These are phyloP conservation scores for Fusarium solani-melongenae DNA, from an alignment of 2,329 filamentous ascomycete species.

Conservation along the genomic window DNA sequence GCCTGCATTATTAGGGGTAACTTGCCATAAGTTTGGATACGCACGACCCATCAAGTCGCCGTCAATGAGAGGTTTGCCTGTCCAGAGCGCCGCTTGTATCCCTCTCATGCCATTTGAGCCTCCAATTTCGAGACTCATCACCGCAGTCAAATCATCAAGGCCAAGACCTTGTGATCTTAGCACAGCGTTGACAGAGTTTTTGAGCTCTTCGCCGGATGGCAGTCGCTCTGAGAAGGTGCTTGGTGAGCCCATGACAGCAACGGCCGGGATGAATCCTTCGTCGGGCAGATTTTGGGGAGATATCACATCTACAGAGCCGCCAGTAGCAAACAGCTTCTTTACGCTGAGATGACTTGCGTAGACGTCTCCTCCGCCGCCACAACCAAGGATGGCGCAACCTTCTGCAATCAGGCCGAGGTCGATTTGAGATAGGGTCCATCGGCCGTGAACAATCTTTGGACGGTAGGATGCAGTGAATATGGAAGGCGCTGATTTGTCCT, in stretches of 20 bases:
- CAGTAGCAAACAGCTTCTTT: background rate
- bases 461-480: background rate
- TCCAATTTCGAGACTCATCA: constrained; percentile 30
- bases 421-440: background rate
- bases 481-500: background rate
- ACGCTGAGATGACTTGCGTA: background rate
- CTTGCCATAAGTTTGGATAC: constrained; percentile 27
- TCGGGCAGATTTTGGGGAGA: background rate
- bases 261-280: background rate
- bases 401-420: background rate
- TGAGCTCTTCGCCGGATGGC: constrained; percentile 3
- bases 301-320: background rate
- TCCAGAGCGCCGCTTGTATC: background rate
- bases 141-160: background rate
- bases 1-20: background rate
- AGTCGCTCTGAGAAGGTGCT: constrained; percentile 17
- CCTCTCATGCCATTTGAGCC: constrained; percentile 24
- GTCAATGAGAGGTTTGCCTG: constrained; percentile 10
- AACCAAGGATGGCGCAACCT: background rate
- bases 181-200: constrained; percentile 17
- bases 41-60: constrained; percentile 31
- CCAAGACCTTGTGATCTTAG: background rate
- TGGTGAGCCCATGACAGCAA: constrained; percentile 25
- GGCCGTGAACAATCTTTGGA: background rate
- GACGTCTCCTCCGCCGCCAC: background rate